These are phyloP conservation scores for Calonectria hawksworthii DNA, from an alignment of 2,329 filamentous ascomycete genomes.

Conservation along the genomic window DNA sequence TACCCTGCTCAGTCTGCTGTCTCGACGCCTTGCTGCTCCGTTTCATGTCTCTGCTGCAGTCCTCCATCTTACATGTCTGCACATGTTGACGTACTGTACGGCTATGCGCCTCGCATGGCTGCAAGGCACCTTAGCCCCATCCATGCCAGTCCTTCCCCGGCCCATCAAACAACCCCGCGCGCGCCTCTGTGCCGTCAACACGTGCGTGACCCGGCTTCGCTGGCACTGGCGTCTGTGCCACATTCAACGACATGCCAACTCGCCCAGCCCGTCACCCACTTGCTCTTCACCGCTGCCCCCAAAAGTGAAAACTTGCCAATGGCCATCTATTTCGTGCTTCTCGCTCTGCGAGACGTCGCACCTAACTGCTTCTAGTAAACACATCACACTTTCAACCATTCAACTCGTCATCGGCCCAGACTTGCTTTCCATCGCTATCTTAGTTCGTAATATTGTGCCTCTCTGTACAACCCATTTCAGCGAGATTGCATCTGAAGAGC, in stretches of 20 bases:
- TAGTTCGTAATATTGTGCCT: slow-evolving; percentile 30
- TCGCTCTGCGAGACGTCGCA: slow-evolving; percentile 38
- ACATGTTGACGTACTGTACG: neutral
- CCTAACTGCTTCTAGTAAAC: slow-evolving; percentile 37
- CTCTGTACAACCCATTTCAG: slow-evolving; percentile 26
- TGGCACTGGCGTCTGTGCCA: slow-evolving; percentile 9
- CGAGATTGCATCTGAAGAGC: slow-evolving; percentile 19
- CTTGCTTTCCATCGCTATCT: slow-evolving; percentile 25
- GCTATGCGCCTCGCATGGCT: slow-evolving; percentile 13
- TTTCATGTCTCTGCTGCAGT: slow-evolving; percentile 3
- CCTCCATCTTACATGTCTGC: slow-evolving; percentile 5
- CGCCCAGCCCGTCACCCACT: neutral
- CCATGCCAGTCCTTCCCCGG: neutral
- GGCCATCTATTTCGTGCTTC: slow-evolving; percentile 33
- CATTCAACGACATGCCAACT: slow-evolving; percentile 14
- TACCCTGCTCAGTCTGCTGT: neutral
- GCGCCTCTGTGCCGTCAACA: neutral
- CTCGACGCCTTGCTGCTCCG: slow-evolving; percentile 10
- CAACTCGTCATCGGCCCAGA: slow-evolving; percentile 15
- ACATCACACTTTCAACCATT: slow-evolving; percentile 33
- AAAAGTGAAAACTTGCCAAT: slow-evolving; percentile 8
- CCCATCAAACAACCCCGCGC: neutral
- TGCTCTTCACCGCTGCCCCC: slow-evolving; percentile 15
- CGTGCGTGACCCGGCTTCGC: neutral
- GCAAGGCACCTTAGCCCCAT: slow-evolving; percentile 14